Evolutionary conservation across 192 early-diverging fungal species (phyloP).

Genomic region (Anaeromyces robustus): DNA sequence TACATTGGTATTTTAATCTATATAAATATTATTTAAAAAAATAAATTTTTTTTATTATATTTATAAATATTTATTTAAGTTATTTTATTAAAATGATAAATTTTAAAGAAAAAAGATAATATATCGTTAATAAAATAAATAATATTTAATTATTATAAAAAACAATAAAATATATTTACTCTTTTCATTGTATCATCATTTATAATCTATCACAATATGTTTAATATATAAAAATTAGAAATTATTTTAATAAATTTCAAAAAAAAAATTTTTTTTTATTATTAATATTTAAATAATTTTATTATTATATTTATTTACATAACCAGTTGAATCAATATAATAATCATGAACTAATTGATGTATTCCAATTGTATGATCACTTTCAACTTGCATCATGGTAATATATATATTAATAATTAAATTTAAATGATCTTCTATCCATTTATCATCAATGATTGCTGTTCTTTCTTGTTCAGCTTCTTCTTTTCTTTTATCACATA

Average conservation of each 20-base stretch:
- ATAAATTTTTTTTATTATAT: too few relatives aligned
- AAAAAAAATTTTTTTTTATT: too few relatives aligned
- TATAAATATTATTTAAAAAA: neutral
- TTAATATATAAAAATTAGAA: neutral
- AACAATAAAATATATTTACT: neutral
- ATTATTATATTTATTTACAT: conserved; percentile 2
- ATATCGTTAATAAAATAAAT: too few relatives aligned
- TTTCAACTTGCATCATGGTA: conserved; percentile 37
- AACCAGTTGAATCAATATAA: conserved; percentile 25
- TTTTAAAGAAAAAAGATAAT: too few relatives aligned
- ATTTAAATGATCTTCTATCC: conserved; percentile 39
- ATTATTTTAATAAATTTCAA: neutral
- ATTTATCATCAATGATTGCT: conserved; percentile 32
- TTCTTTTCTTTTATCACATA: conserved; percentile 34
- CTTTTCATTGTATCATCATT: neutral
- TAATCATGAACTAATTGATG: conserved; percentile 29
- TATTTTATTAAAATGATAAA: too few relatives aligned
- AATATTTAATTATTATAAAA: too few relatives aligned
- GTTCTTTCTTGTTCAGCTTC: conserved; percentile 39
- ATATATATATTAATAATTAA: conserved; percentile 33
- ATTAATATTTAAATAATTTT: too few relatives aligned
- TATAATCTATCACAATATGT: neutral
- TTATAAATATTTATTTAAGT: too few relatives aligned
- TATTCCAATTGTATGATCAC: conserved; percentile 27
- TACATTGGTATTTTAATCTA: neutral